Evolutionary conservation across 805 yeast species (phyloP), one percentile per base, ranked within the genome.

Genomic region (Suhomyces emberorum): DNA sequence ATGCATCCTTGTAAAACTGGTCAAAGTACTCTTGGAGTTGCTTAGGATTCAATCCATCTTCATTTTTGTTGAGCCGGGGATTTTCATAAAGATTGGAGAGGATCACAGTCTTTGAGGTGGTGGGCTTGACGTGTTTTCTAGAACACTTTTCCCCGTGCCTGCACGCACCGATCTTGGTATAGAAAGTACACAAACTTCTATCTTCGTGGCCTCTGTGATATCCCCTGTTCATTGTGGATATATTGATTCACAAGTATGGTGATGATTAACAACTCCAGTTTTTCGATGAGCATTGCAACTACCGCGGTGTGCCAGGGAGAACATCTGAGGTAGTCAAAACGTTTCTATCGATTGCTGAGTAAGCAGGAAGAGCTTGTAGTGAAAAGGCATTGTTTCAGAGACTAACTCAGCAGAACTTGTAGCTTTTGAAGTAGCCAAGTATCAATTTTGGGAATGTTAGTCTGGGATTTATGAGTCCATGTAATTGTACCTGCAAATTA

Each of bases 111-210:
- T 70, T 66, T 1, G 95, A 83, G 27, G 66, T 58, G 6, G 66
- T 57, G 1, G 96, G 96, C 47, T 74, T 74, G 15, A 74, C 67
- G 57, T 88, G 89, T 38, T 72, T 72, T 49, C 91, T 69, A 7
- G 88, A 79, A 51, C 98, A 89, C 49, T 81, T 82, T 40, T 81
- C 88, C 0, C 96, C 96, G 57, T 89, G 96, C 41, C 96, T 71
- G 52, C 98, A 89, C 0, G 96, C 95, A 0, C 98, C 98, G 20
- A 88, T 85, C 55, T 83, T 86, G 43, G 73, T 69, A 54, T 80
- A 88, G 54, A 88, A 88, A 25, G 77, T 65, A 46, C 82, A 76
- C 19, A 24, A 25, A 9, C 16, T 11, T 11, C 43, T 25, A 26
- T 42, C 46, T 28, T 39, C 42, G 15, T 23, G 26, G 8, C 12